Percentiles rank a stretch among this genome's conserved stretches.
Evolutionary conservation across 192 early-diverging fungal genomes (phyloP).

Genomic region (Dispira parvispora): DNA sequence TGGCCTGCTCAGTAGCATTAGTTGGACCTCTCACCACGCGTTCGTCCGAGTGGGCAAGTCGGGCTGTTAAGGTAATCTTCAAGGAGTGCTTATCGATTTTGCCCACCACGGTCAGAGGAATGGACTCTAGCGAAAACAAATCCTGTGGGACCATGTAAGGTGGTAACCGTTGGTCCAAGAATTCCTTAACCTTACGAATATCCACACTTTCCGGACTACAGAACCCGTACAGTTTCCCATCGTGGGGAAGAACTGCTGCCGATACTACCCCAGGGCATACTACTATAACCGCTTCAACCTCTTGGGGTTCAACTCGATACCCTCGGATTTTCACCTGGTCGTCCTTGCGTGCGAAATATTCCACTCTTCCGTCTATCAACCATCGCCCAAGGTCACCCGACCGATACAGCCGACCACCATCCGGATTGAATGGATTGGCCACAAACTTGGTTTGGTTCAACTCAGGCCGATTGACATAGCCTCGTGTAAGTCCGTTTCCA

Average conservation of each 20-base stretch:
- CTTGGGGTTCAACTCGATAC: not conserved
- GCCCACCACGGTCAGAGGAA: not conserved
- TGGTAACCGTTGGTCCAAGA: not conserved
- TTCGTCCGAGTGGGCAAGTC: not conserved
- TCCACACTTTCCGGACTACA: not conserved
- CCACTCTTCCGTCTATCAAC: not conserved
- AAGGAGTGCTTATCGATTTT: not conserved
- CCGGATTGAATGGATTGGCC: not conserved
- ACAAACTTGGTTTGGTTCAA: not conserved
- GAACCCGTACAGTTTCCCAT: not conserved
- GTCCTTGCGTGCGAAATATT: not conserved
- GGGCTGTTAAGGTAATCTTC: not conserved
- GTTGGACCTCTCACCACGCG: not conserved
- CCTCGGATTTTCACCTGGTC: constrained; percentile 6
- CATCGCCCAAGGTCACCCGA: constrained; percentile 5
- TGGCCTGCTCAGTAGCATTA: not conserved
- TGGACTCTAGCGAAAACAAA: not conserved
- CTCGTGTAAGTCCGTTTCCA: not conserved
- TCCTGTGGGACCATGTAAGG: not conserved
- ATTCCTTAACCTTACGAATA: not conserved
- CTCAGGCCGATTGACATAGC: constrained; percentile 5
- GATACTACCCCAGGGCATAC: constrained; percentile 12
- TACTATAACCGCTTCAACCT: constrained; percentile 7
- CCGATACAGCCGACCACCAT: not conserved
- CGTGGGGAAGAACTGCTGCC: constrained; percentile 15